Evolutionary conservation across 495 filamentous ascomycete species (phyloP), one percentile per base, ranked within the genome.

Genomic region (Podospora bellae-mahoneyi): DNA sequence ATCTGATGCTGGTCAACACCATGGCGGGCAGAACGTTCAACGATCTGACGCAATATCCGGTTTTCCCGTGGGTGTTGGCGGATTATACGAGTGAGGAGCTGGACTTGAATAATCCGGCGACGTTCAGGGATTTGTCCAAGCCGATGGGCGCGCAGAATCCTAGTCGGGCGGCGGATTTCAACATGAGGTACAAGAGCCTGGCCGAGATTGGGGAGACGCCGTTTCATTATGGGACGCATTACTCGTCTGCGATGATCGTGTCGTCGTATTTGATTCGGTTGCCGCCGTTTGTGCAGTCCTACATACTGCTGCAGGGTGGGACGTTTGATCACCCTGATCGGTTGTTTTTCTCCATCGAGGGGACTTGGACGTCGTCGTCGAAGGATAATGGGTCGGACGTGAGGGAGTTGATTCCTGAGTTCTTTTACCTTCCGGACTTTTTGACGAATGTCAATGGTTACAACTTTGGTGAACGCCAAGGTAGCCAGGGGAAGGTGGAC

Each of bases 241-340:
- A 98, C 77, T 98, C 96, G 23, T 97, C 95, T 5, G 96, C 95
- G 20, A 99, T 97, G 95, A 98, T 97, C 64, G 95, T 99, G 27
- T 90, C 92, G 32, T 97, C 94, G 0, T 99, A 97, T 73, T 85
- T 99, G 57, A 97, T 98, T 70, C 90, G 95, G 5, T 82, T 99
- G 15, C 94, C 97, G 69, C 95, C 95, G 0, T 99, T 98, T 76
- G 93, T 97, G 64, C 91, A 97, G 72, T 97, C 96, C 1, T 98
- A 94, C 74, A 85, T 98, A n/a, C 83, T 98, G n/a, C 84, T 98
- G 7, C 95, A 99, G 77, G 95, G 96, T 26, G 94, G 94, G n/a
- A 92, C 81, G 27, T 99, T 98, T 75, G 95, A 99, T 75, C 95
- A 99, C 76, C 90, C 95, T 6, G 96, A 98, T 73, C 87, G 95